These are phyloP conservation scores for Amaranthus cruentus DNA, from an alignment of 148 eudicot species.

Conservation along the genomic window DNA sequence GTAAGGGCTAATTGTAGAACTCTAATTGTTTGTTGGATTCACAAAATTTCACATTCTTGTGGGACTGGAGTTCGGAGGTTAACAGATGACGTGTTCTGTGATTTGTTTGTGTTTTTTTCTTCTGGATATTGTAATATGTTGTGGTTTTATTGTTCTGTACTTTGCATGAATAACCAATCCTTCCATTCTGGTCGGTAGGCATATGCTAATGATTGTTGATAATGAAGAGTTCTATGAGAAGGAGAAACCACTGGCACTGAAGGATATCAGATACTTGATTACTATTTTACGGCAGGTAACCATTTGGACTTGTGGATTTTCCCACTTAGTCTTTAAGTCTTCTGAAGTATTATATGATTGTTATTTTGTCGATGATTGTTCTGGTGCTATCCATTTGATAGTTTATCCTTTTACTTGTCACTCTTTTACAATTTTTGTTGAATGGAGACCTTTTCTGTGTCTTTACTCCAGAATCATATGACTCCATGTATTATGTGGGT, in stretches of 20 bases:
- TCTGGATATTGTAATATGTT: too few relatives aligned
- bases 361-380: too few relatives aligned
- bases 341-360: not conserved
- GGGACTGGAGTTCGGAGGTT: not conserved
- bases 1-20: not conserved
- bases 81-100: not conserved
- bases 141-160: not conserved
- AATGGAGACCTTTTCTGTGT: not conserved
- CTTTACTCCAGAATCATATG: not conserved
- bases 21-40: not conserved
- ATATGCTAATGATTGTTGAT: constrained; percentile 96
- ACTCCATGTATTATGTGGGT: not conserved
- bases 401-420: not conserved
- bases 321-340: not conserved
- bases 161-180: not conserved
- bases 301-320: not conserved
- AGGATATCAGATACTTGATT: constrained; percentile 79
- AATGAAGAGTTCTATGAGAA: constrained; percentile 97
- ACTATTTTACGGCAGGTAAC: constrained; percentile 85
- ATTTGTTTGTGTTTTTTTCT: not conserved
- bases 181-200: constrained; percentile 45
- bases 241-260: constrained; percentile 80
- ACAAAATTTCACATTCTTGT: not conserved
- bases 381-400: not conserved
- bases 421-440: not conserved